Percentiles rank a stretch among this genome's conserved stretches.
Evolutionary conservation across 2,329 filamentous ascomycete species (phyloP).

Genomic region (Exophiala alcalophila): DNA sequence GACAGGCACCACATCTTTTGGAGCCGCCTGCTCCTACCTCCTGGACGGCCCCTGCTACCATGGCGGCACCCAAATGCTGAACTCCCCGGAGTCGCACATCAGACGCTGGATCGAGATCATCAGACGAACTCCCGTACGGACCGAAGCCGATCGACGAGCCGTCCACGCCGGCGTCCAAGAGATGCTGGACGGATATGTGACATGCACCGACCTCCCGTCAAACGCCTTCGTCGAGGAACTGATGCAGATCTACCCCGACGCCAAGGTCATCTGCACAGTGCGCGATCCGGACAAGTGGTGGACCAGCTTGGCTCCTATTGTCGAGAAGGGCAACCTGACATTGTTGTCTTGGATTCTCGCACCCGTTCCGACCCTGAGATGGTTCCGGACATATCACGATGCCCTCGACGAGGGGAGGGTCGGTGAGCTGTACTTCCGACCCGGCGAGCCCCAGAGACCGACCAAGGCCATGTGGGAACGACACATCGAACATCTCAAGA

Average conservation of each 20-base stretch:
- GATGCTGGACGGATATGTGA: constrained; percentile 44
- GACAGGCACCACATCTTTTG: constrained; percentile 53
- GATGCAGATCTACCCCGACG: constrained; percentile 49
- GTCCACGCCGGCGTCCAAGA: constrained; percentile 38
- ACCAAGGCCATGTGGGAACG: constrained; percentile 29
- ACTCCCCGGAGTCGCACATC: constrained; percentile 29
- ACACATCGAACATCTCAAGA: constrained; percentile 30
- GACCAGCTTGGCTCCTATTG: constrained; percentile 32
- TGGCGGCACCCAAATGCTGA: constrained; percentile 44
- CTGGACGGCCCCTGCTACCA: constrained; percentile 51
- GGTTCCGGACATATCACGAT: constrained; percentile 29
- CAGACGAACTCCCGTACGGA: constrained; percentile 26
- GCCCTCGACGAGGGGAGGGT: constrained; percentile 28
- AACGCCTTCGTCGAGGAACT: constrained; percentile 46
- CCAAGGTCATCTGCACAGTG: constrained; percentile 46
- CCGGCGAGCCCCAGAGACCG: constrained; percentile 26
- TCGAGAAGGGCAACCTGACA: constrained; percentile 30
- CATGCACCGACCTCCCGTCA: constrained; percentile 47
- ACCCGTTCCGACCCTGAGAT: constrained; percentile 27
- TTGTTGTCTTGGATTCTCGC: constrained; percentile 28
- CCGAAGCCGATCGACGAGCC: constrained; percentile 30
- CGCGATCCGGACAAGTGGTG: constrained; percentile 45
- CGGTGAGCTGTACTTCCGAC: constrained; percentile 27
- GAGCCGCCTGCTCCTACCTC: constrained; percentile 47
- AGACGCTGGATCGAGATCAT: constrained; percentile 33